Evolutionary conservation across 1,284 basidiomycete species (phyloP).

Genomic region (Anthracocystis panici-leucophaei): DNA sequence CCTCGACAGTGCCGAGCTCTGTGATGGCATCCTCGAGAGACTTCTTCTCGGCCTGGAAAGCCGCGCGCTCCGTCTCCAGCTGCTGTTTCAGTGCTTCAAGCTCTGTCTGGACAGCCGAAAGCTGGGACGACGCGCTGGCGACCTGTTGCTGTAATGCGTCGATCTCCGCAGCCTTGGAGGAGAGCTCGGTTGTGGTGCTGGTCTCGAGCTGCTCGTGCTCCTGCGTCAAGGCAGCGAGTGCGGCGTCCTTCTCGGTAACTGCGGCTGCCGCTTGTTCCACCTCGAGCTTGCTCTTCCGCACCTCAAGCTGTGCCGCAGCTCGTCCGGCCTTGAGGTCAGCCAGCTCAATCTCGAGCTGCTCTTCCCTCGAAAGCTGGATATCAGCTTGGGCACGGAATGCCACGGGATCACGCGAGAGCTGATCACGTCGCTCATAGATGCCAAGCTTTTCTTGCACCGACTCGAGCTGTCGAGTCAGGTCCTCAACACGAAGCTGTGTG

Average conservation of each 20-base stretch:
- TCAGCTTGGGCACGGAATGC: constrained; percentile 38
- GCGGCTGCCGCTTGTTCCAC: constrained; percentile 81
- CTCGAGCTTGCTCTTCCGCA: constrained; percentile 76
- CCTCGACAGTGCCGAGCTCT: constrained; percentile 61
- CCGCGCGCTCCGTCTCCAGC: constrained; percentile 74
- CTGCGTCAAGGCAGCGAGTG: constrained; percentile 73
- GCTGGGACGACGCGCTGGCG: constrained; percentile 74
- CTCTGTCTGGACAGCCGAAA: constrained; percentile 74
- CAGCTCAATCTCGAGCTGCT: constrained; percentile 84
- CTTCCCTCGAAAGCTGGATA: constrained; percentile 75
- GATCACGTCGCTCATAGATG: constrained; percentile 81
- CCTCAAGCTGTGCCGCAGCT: constrained; percentile 51
- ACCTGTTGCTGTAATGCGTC: constrained; percentile 77
- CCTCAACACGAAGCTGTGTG: constrained; percentile 80
- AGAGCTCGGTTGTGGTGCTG: constrained; percentile 40
- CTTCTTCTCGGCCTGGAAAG: constrained; percentile 77
- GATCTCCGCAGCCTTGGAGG: constrained; percentile 79
- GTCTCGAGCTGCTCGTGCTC: constrained; percentile 80
- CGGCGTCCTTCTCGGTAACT: constrained; percentile 78
- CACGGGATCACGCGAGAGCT: constrained; percentile 44
- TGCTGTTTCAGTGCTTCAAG: constrained; percentile 77
- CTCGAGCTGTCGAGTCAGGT: constrained; percentile 78
- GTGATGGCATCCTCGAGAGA: constrained; percentile 66
- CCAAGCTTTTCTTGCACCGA: constrained; percentile 84
- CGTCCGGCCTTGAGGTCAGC: constrained; percentile 72